Evolutionary conservation across 1,139 yeast species (phyloP), one percentile per base, ranked within the genome.

Genomic region (Candida frijolesensis): DNA sequence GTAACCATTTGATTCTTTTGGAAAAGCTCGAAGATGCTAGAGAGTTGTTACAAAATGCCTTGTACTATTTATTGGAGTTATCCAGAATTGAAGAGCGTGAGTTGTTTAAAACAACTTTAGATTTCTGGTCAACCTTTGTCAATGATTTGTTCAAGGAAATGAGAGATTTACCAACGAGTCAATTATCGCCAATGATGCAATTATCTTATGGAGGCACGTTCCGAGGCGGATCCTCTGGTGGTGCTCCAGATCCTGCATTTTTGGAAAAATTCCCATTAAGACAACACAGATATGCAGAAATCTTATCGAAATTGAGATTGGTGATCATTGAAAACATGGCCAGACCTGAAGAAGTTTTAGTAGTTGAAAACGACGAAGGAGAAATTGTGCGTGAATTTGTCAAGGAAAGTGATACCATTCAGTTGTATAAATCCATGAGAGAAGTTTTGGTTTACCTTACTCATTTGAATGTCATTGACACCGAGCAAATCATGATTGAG

Each of bases 361-460:
- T 94, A 71, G 97, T 92, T 47, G 99, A 95, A 70, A 94, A 94
- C 66, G 99, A 94, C 68, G 99, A 94, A 74, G 99, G 99, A 58
- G 99, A 94, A 72, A 94, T 94, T 68, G 99, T 95, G 41, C 84
- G 99, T 66, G 99, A 94, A 66, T 92, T 94, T 60, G 97, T 94
- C 53, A 91, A 89, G 67, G 99, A 94, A 70, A 87, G 95, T 66
- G 99, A 94, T 67, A 94, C 99, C 12, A 94, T 94, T 64, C 96
- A 94, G 60, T 78, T 94, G 56, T 94, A 94, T 75, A 92, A 94
- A 71, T 85, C 95, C 41, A 90, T 92, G 89, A 85, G 98, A 70
- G 98, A 94, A 68, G 96, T 91, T 16, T 78, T 94, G 56, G 99
- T 94, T 50, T 95, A 90, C 67, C 79, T 94, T 64, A 94, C 99